Base-by-base conservation (phyloP, 2,329 filamentous ascomycete genomes). In the Calonectria hawksworthii region DNA sequence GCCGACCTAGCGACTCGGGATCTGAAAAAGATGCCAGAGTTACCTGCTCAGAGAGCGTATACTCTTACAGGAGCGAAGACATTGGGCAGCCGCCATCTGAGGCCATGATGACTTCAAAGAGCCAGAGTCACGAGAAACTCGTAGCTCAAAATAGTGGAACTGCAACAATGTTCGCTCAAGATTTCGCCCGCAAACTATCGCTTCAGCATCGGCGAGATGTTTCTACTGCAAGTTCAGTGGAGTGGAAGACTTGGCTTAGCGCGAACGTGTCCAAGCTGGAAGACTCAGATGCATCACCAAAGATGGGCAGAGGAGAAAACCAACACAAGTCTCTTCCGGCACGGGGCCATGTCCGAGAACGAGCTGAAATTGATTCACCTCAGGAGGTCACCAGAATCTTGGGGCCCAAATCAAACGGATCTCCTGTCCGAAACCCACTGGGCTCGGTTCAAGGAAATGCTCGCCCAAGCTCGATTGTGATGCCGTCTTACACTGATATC, bases 211-310 rank as follows among this genome's bases (percentile, higher is more conserved):
- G 83, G 59, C 83, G 87, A n/a, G 82, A 84, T 1, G 76, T 81
- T 4, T 89, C 87, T 1, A 85, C 85, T 0, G 83, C 84, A 8
- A 89, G 88, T 71, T 91, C 89, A 3, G 82, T 86, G 2, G 90
- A 91, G 72, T 91, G 89, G 90, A 91, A 90, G 80, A 87, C 84
- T 0, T 89, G 87, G 87, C 86, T 91, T 50, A 89, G 89, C 11
- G 86, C 88, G 3, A 88, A 91, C 52, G 86, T 89, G 11, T 87
- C 87, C 0, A 89, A 87, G 70, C 79, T 89, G 2, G 88, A 90
- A 59, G 76, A 72, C 0, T 72, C 81, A 6, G 56, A 38, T 63
- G 36, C 70, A 3, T 74, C 76, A 4, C 75, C 76, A 1, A 69
- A 72, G 23, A 79, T 73, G 28, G 30, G 63, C 10, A 75, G 72